phyloP scores from a whole-genome alignment of 345 rosid genomes.

The Orychophragmus violaceus region DNA sequence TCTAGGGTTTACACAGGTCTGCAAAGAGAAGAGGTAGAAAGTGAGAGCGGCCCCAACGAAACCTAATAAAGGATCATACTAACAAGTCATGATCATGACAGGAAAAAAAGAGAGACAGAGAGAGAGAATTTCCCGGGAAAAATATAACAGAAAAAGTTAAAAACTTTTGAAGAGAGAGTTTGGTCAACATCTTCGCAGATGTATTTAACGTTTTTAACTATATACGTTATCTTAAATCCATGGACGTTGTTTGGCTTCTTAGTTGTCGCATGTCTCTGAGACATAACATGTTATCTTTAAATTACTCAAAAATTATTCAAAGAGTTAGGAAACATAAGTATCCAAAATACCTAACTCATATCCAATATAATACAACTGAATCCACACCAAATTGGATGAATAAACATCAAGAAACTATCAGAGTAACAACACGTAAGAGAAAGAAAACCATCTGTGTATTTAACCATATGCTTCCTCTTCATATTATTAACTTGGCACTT shows the following conservation, averaged over 20 bases:
- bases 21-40: background rate
- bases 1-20: conserved; percentile 30
- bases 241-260: background rate
- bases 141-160: conserved; percentile 19
- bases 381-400: background rate
- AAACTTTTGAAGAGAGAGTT: too few species aligned
- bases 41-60: conserved; percentile 20
- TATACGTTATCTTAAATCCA: too few species aligned
- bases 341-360: background rate
- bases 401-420: background rate
- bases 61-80: conserved; percentile 33
- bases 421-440: conserved; percentile 4
- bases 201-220: too few species aligned
- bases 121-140: conserved; percentile 28
- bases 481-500: background rate
- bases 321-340: background rate
- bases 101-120: background rate
- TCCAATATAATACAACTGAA: background rate
- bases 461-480: background rate
- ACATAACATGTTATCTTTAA: background rate
- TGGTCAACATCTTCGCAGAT: too few species aligned
- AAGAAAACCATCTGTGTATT: background rate
- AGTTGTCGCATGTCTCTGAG: background rate
- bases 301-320: background rate
- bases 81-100: conserved; percentile 22